Percentiles rank a stretch among this genome's conserved stretches.
These are phyloP conservation scores for cucumber (Cucumis sativus) DNA, from an alignment of 306 rosid species.

Conservation along the genomic window Cucumber_9930_V3 NC_026658.2:25465501-25466000, in stretches of 20 bases:
- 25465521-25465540: background rate
- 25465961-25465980: background rate
- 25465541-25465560: background rate
- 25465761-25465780: no score
- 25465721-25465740: no score
- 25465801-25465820: background rate
- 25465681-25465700: no score
- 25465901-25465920: slow-evolving; percentile 76
- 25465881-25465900: slow-evolving; percentile 29
- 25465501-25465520: background rate
- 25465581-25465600: no score
- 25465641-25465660: no score
- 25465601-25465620: no score
- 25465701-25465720: no score
- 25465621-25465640: no score
- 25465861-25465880: background rate
- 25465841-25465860: background rate
- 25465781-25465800: background rate
- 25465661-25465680: no score
- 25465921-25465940: slow-evolving; percentile 73
- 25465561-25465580: background rate
- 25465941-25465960: slow-evolving; percentile 46
- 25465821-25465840: background rate
- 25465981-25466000: no score
- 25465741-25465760: no score